Conservation (phyloP, 345 rosid genomes). For the Gossypium ekmanianum region DNA sequence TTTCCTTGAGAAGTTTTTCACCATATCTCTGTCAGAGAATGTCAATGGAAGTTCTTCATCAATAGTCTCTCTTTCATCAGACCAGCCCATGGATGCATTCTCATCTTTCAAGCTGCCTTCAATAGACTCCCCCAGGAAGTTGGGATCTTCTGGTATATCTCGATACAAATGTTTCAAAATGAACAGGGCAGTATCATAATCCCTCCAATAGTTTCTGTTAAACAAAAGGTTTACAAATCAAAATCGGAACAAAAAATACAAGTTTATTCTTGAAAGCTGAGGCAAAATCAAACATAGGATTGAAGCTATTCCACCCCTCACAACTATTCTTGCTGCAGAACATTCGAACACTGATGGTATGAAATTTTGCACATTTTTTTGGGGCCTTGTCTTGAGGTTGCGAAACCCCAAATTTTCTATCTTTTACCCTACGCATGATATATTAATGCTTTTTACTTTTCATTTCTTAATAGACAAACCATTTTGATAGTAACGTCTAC, state of each 20-base stretch:
- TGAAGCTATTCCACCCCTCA: background rate
- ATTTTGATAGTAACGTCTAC: background rate
- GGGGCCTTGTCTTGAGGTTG: background rate
- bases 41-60: slow-evolving; percentile 87
- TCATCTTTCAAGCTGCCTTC: slow-evolving; percentile 32
- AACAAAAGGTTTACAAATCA: slow-evolving; percentile 15
- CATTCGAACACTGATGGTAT: background rate
- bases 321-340: background rate
- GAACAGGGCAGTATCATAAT: slow-evolving; percentile 85
- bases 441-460: background rate
- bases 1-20: slow-evolving; percentile 54
- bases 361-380: background rate
- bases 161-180: slow-evolving; percentile 79
- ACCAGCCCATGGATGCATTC: slow-evolving; percentile 38
- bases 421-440: background rate
- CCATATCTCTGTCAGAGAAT: slow-evolving; percentile 45
- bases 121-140: slow-evolving; percentile 26
- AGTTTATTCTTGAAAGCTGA: background rate
- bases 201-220: slow-evolving; percentile 97
- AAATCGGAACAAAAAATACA: background rate
- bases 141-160: slow-evolving; percentile 60
- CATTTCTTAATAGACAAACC: background rate
- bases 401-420: background rate
- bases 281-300: background rate
- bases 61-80: slow-evolving; percentile 37